These are phyloP conservation scores for Orbilia blumenaviensis DNA, from an alignment of 2,329 filamentous ascomycete species.

Conservation along the genomic window DNA sequence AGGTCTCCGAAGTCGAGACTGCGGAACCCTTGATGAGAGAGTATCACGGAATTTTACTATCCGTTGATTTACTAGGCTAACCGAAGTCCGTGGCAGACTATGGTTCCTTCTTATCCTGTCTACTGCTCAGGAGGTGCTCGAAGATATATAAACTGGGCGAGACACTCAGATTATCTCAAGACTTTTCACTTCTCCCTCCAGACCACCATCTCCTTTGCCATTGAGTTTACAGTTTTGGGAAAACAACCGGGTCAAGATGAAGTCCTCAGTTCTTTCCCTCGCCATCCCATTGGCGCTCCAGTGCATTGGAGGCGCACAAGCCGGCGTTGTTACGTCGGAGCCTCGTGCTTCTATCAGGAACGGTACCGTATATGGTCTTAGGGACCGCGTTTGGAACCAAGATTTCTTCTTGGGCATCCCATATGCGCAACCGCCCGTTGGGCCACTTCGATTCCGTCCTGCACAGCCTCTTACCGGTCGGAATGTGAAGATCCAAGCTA, in stretches of 20 bases:
- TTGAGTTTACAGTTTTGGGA: not conserved
- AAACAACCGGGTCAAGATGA: conserved; percentile 19
- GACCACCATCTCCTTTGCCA: not conserved
- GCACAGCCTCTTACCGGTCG: conserved; percentile 58
- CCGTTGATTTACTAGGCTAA: not conserved
- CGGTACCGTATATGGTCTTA: conserved; percentile 64
- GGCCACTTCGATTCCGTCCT: conserved; percentile 64
- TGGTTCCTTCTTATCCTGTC: not conserved
- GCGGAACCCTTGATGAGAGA: not conserved
- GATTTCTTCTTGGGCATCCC: conserved; percentile 69
- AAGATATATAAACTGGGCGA: conserved; percentile 1
- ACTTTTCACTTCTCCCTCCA: not conserved
- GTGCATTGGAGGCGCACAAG: not conserved
- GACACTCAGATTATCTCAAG: not conserved
- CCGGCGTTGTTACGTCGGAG: conserved; percentile 7
- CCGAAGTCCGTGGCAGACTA: not conserved
- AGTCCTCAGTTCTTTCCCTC: conserved; percentile 13
- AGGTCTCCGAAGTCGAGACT: not conserved
- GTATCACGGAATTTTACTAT: not conserved
- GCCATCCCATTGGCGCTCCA: conserved; percentile 34
- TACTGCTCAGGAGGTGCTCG: not conserved
- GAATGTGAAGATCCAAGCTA: conserved; percentile 57
- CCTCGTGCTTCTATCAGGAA: conserved; percentile 62
- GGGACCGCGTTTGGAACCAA: conserved; percentile 62
- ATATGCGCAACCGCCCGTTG: conserved; percentile 68